Base-by-base conservation (phyloP, 164 flowering plant species). In the Chloranthus sessilifolius region DNA sequence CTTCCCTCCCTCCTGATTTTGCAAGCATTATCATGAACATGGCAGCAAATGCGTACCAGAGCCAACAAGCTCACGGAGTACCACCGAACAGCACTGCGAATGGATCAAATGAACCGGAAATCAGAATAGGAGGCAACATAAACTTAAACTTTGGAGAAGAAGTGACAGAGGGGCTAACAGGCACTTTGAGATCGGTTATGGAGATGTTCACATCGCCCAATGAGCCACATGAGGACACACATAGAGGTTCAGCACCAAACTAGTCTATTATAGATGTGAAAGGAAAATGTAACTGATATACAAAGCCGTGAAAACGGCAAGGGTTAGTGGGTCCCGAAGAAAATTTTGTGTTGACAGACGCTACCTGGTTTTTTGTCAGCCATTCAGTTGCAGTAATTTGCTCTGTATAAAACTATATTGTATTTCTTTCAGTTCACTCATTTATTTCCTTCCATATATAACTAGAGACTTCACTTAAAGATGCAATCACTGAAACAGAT, bases 181-280 rank as follows among this genome's bases (percentile, higher is more conserved):
- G 86, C 19, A 72, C 87, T 17, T 53, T 71, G 61, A 74, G 89
- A 66, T 80, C 85, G 28, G 64, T 84, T 58, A 77, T 86, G 90
- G 79, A 62, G 30, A 84, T 82, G 88, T 77, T 89, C 53, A 60
- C 87, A 3, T 69, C 75, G 25, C 60, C 75, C 29, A 69, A 63
- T 12, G 81, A 71, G 15, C 30, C 76, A 15, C 74, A 65, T 38
- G 77, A 72, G 39, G 31, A 59, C 49, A 38, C 23, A 1, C 60
- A 71, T 43, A 68, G 79, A 60, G 75, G 76, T 53, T 41, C 81
- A 28, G 48, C 64, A 14, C 63, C 79, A 60, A 68, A 55, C 53
- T 75, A 36, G 65, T 47, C 1, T 19, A n/a, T n/a, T n/a, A n/a
- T n/a, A n/a, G n/a, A n/a, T n/a, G n/a, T n/a, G n/a, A n/a, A n/a